Evolutionary conservation across 2,329 filamentous ascomycete genomes (phyloP), one percentile per base, ranked within the genome.

Genomic region (Pyrenochaeta sp.): DNA sequence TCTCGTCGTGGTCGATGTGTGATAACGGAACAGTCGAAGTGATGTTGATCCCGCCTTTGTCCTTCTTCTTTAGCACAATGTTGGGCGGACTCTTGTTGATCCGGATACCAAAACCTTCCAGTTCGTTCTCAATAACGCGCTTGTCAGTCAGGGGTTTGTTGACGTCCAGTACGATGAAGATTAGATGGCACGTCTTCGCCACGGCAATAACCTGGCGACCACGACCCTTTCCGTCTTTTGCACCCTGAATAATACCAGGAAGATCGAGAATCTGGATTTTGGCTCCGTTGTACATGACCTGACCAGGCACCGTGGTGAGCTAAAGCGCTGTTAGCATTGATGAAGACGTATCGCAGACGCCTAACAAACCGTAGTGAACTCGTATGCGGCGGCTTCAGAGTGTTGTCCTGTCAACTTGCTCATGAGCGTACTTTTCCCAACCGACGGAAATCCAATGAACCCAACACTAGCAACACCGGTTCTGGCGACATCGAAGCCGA

Each of bases 11-110:
- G 71, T 94, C 89, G 65, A 99, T 96, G 74, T 99, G 90, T 17
- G 88, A 88, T 59, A 99, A 79, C 4, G 92, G 90, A 30, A 94
- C 87, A 2, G 94, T 99, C 74, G 85, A 94, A n/a, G 92, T 96
- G 67, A 99, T 94, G 67, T 89, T 92, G 67, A 99, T 85, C 23
- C 94, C 94, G 60, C 94, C 94, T 77, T 97, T 97, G 75, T 99
- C 94, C 80, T 99, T 99, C 81, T 99, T 99, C 77, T 87, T 95
- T 80, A 96, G 96, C n/a, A 94, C 89, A 65, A 99, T 99, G 72
- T 99, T 99, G 27, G 94, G 94, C 18, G 94, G 94, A 61, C 85
- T 77, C 79, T 97, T 99, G 80, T 99, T 99, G 78, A 97, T 93
- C 43, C 94, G 84, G 68, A 99, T 96, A 22, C 94, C 94, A 64